Conservation (phyloP, 495 filamentous ascomycete species). For the Echria macrotheca region DNA sequence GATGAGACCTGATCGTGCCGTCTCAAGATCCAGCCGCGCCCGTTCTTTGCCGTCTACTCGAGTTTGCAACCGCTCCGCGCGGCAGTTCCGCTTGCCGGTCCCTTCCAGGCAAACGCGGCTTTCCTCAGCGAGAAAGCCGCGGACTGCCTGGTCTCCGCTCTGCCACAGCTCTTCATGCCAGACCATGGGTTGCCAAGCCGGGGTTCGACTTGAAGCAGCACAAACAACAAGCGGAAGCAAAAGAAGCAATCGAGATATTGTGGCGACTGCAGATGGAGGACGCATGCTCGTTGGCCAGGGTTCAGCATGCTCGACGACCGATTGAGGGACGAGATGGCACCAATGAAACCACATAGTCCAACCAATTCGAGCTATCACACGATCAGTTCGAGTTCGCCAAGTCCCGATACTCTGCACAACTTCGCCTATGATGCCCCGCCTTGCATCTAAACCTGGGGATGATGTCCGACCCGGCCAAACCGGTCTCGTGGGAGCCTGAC, state of each 20-base stretch:
- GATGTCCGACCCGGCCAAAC: not conserved
- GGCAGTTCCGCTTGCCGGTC: not conserved
- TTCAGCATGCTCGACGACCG: too few species aligned
- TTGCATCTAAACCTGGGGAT: constrained; percentile 10
- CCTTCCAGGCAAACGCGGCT: not conserved
- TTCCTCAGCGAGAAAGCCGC: constrained; percentile 9
- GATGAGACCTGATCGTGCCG: not conserved
- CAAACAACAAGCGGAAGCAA: not conserved
- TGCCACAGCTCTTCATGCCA: not conserved
- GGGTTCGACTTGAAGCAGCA: not conserved
- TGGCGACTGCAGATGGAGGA: too few species aligned
- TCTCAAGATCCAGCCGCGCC: not conserved
- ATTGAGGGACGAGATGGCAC: too few species aligned
- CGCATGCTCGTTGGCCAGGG: too few species aligned
- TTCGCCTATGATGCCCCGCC: not conserved
- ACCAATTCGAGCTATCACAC: too few species aligned
- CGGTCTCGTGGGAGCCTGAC: not conserved
- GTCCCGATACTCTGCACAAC: not conserved
- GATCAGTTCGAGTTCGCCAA: not conserved
- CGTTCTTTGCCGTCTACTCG: not conserved
- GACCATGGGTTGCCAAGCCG: not conserved
- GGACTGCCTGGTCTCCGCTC: not conserved
- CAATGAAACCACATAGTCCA: too few species aligned
- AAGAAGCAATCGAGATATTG: not conserved
- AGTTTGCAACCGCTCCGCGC: constrained; percentile 2